A percentile compares a stretch with the other conserved stretches of the same genome.
Evolutionary conservation across 305 asterid genomes (phyloP).

Genomic region (Fraxinus dipetala): DNA sequence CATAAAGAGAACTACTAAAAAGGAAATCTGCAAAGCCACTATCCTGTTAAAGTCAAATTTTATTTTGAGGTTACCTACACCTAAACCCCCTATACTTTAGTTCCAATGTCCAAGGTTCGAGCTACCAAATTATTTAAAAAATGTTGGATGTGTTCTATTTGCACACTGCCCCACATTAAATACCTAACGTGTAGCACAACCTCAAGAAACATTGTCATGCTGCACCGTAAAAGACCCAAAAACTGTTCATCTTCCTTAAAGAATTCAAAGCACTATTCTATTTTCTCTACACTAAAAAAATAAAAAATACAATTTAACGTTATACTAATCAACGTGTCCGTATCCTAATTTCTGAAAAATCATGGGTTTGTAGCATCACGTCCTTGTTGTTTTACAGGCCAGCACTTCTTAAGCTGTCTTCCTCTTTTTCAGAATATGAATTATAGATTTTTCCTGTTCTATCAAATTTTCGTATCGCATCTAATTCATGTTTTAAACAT

Average conservation of each 20-base stretch:
- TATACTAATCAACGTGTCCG: neutral
- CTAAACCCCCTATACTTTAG: neutral
- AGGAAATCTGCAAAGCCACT: neutral
- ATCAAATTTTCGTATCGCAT: neutral
- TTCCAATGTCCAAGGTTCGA: neutral
- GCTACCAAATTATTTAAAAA: neutral
- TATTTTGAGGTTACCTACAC: neutral
- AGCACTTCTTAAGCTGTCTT: neutral
- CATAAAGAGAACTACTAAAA: neutral
- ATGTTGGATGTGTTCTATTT: neutral
- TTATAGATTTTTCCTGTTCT: neutral
- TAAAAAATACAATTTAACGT: neutral
- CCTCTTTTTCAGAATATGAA: neutral
- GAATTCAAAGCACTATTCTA: neutral
- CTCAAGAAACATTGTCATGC: neutral
- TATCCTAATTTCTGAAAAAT: neutral
- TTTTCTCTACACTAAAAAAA: neutral
- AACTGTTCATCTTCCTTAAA: neutral
- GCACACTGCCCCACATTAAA: neutral
- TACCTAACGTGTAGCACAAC: neutral
- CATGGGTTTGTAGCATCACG: neutral
- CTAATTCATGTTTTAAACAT: neutral
- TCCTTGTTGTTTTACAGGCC: neutral
- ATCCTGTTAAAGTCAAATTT: neutral
- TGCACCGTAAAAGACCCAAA: neutral